Evolutionary conservation across 805 yeast genomes (phyloP), one percentile per base, ranked within the genome.

Genomic region (Sungouiella blattae): DNA sequence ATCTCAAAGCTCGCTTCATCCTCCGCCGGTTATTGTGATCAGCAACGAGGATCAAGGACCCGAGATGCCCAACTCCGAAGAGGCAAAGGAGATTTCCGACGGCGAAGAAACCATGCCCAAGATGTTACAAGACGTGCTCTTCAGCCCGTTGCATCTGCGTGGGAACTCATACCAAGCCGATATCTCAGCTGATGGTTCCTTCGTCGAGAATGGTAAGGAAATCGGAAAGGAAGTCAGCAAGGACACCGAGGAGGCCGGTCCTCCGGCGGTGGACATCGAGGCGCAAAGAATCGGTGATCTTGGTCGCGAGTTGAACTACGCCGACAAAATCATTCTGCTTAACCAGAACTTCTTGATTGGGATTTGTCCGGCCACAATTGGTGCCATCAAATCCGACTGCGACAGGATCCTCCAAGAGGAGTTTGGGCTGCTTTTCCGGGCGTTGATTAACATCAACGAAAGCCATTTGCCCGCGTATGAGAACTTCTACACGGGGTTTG

Each of bases 401-500:
- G 36, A 37, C 17, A 16, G 16, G 22, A 24, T 44, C 11, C 15
- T 40, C 11, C 23, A 37, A 11, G 17, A 32, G 4, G 39, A 39
- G 18, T 20, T 39, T 25, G 33, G 26, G 24, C 30, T 14, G 6
- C 17, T 44, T 26, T 23, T 40, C 11, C 40, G 33, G 9, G 14
- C 36, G 6, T 39, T 55, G 28, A 47, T 55, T 15, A 43, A 51
- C 11, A 53, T 64, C 11, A 61, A 57, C 41, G 67, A 63, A 33
- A 57, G 56, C 18, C 44, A 52, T 15, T 44, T 67, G 5, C 68
- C 69, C 1, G 53, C 54, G 5, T 60, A 60, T 33, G 70, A 66
- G 37, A 41, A 42, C 27, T 42, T 63, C 33, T 64, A 60, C 40
- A 39, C 46, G 4, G 63, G 60, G 2, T 53, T 62, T 16, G 47